Evolutionary conservation across 306 rosid species (phyloP).

Genomic region (Quercus parvula): DNA sequence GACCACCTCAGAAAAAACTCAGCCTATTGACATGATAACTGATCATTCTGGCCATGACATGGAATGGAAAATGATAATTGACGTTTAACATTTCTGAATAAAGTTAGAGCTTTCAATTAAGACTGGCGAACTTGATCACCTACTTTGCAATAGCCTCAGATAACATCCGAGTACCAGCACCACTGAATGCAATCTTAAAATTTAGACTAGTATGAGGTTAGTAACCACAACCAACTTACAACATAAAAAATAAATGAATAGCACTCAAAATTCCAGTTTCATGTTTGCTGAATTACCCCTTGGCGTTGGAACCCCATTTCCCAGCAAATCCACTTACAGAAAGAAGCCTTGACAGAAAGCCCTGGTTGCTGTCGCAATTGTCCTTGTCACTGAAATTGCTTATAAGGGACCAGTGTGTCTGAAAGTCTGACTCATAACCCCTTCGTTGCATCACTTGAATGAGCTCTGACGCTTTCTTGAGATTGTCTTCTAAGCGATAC

Average conservation of each 20-base stretch:
- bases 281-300: background rate
- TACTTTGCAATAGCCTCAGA: background rate
- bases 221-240: background rate
- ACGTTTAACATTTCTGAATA: background rate
- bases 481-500: constrained; percentile 54
- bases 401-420: constrained; percentile 85
- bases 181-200: too few relatives aligned
- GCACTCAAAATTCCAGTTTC: background rate
- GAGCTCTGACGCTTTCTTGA: constrained; percentile 56
- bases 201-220: background rate
- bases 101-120: background rate
- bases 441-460: constrained; percentile 72
- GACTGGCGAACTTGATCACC: background rate
- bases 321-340: constrained; percentile 59
- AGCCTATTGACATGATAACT: too few relatives aligned
- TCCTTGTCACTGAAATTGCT: constrained; percentile 42
- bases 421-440: constrained; percentile 82
- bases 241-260: background rate
- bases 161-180: background rate
- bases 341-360: constrained; percentile 79
- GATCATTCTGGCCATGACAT: background rate
- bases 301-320: constrained; percentile 15
- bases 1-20: background rate
- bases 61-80: background rate
- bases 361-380: constrained; percentile 35